Conservation (phyloP, 495 filamentous ascomycete genomes). For the Neurospora terricola region DNA sequence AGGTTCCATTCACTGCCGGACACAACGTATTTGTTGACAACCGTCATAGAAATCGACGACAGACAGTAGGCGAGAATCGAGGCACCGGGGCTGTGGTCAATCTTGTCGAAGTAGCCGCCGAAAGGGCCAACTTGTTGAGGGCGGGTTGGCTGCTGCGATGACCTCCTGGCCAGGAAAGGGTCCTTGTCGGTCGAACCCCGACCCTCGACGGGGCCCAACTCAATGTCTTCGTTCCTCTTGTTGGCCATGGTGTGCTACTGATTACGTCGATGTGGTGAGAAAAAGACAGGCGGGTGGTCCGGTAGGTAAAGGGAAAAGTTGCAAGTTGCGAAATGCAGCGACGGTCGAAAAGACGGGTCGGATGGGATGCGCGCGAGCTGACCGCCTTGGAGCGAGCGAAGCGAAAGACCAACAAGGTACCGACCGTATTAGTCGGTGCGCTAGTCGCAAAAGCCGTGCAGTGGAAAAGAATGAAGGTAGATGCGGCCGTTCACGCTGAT, state of each 20-base stretch:
- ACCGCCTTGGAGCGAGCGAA: conserved; percentile 3
- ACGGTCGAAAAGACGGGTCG: background rate
- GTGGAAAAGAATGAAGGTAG: conserved; percentile 1
- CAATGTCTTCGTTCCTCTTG: conserved; percentile 78
- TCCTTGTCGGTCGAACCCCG: conserved; percentile 43
- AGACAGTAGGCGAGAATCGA: conserved; percentile 87
- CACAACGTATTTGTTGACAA: conserved; percentile 97
- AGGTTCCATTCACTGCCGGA: conserved; percentile 87
- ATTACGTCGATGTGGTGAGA: conserved; percentile 16
- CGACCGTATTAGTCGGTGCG: background rate
- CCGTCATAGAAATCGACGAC: conserved; percentile 95
- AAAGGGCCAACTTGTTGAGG: conserved; percentile 29
- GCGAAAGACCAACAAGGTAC: conserved; percentile 4
- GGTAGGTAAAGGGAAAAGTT: background rate
- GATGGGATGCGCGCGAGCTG: background rate
- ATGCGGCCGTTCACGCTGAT: conserved; percentile 1
- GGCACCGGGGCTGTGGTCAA: conserved; percentile 62
- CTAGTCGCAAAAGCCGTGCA: background rate
- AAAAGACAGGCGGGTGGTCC: background rate
- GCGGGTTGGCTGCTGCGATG: conserved; percentile 32
- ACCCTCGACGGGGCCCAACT: conserved; percentile 51
- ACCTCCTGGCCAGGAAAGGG: conserved; percentile 35
- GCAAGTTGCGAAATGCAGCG: conserved; percentile 3
- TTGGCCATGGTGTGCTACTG: conserved; percentile 38
- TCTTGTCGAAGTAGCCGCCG: conserved; percentile 32